These are phyloP conservation scores for Thraustochytrium striatum DNA, from an alignment of 352 stramenopile species.

Conservation along the genomic window DNA sequence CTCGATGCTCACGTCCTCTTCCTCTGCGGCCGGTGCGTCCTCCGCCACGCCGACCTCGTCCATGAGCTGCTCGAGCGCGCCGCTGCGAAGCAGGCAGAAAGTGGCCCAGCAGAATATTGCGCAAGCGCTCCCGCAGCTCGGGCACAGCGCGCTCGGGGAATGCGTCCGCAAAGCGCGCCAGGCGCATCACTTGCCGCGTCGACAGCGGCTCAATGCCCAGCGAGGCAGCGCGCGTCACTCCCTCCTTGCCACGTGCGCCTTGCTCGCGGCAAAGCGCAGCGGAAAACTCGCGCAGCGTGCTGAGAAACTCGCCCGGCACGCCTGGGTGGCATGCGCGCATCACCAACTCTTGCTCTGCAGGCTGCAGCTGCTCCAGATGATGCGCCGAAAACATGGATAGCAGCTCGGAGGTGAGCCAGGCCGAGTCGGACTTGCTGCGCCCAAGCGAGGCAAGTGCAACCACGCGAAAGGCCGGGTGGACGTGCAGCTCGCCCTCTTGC, in stretches of 20 bases:
- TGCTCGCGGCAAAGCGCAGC: background rate
- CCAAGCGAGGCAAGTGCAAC: constrained; percentile 7
- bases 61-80: constrained; percentile 37
- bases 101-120: constrained; percentile 27
- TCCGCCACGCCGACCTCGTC: constrained; percentile 1
- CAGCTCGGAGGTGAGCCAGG: constrained; percentile 19
- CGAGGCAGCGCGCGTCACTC: background rate
- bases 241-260: background rate
- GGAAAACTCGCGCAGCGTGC: constrained; percentile 22
- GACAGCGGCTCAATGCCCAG: constrained; percentile 27
- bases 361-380: constrained; percentile 27
- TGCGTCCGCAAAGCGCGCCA: constrained; percentile 33
- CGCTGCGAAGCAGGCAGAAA: constrained; percentile 28
- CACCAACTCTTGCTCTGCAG: constrained; percentile 15
- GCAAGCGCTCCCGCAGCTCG: constrained; percentile 29
- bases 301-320: constrained; percentile 25
- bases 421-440: background rate
- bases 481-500: constrained; percentile 32
- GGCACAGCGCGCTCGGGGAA: constrained; percentile 1
- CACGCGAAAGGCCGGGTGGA: constrained; percentile 36
- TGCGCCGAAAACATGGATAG: constrained; percentile 40
- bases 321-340: background rate
- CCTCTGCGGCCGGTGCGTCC: background rate
- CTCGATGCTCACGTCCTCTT: background rate
- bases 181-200: constrained; percentile 39